Evolutionary conservation across 176 grass and related monocot genomes (phyloP), one percentile per base, ranked within the genome.

Genomic region (Phragmites australis): DNA sequence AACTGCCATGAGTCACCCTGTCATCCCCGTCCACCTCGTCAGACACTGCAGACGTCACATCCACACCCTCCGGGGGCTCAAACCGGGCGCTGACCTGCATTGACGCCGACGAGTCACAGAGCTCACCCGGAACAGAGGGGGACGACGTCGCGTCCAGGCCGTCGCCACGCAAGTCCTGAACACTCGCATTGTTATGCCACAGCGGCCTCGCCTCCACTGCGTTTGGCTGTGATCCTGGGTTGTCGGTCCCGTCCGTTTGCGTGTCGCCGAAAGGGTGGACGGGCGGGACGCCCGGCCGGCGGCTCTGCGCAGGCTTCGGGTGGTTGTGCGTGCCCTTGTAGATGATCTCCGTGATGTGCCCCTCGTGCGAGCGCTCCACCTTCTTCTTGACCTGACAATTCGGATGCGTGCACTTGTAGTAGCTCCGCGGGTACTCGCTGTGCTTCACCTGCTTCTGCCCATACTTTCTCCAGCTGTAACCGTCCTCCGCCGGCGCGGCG

Each of bases 361-460:
- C 95, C 64, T 97, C 92, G 21, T 85, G 90, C 40, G 95, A 94
- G 11, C 87, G 90, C 88, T 97, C 95, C 42, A 97, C 95, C 83
- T 91, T 97, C 87, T 97, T 97, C 87, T 97, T 97, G 44, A 97
- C 90, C 52, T 51, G 83, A 76, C 95, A 97, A 63, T 47, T 87
- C 40, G 90, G 85, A 31, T 94, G 92, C 25, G 95, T 97, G 90
- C 95, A 97, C 76, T 97, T 97, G 83, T 94, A 97, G 78, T 97
- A 97, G 84, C 95, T 94, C 43, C 95, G 79, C 10, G 95, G 95
- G 68, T 83, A 97, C 81, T 97, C 92, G 58, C 95, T 92, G 89
- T 91, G 87, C 81, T 97, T 97, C 81, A 97, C 92, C 63, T 97
- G 95, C 82, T 97, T 97, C 89, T 97, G 95, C 67, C 95, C 95